A percentile compares a stretch with the other conserved stretches of the same genome.
phyloP scores from a whole-genome alignment of 176 grass and related monocot genomes.

The Phyllostachys edulis region DNA sequence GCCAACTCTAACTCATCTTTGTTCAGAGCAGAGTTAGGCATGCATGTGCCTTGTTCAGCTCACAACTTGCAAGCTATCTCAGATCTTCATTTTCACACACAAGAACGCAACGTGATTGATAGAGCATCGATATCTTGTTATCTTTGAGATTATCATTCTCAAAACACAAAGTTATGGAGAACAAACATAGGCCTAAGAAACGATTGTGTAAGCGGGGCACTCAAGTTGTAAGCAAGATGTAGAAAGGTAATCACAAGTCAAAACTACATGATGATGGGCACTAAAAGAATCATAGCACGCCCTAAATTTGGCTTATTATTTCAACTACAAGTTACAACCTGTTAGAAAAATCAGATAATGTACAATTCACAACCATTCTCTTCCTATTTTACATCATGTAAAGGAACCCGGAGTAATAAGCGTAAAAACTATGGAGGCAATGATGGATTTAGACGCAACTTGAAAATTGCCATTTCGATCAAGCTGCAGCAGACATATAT shows the following conservation, averaged over 20 bases:
- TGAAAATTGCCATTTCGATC: constrained; percentile 15
- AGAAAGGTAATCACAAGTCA: neutral
- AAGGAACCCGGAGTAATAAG: constrained; percentile 7
- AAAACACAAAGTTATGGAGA: neutral
- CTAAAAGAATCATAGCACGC: constrained; percentile 25
- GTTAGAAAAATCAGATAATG: constrained; percentile 45
- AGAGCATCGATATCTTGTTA: neutral
- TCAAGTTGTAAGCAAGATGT: neutral
- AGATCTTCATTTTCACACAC: neutral
- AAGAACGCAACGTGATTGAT: neutral
- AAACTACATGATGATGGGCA: neutral
- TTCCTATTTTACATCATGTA: constrained; percentile 41
- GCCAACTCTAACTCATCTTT: constrained; percentile 24
- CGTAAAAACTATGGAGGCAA: neutral
- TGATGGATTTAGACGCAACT: neutral
- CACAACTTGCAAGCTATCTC: neutral
- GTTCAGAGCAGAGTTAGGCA: constrained; percentile 30
- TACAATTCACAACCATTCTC: constrained; percentile 38
- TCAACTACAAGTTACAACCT: constrained; percentile 21
- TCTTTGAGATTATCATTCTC: neutral
- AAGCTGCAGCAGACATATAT: constrained; percentile 20
- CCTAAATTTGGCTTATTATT: constrained; percentile 31
- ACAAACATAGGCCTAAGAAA: neutral
- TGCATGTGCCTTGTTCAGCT: constrained; percentile 34
- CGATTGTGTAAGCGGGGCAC: neutral